phyloP scores from a whole-genome alignment of 2,329 filamentous ascomycete species.

The Fusarium compactum region DNA sequence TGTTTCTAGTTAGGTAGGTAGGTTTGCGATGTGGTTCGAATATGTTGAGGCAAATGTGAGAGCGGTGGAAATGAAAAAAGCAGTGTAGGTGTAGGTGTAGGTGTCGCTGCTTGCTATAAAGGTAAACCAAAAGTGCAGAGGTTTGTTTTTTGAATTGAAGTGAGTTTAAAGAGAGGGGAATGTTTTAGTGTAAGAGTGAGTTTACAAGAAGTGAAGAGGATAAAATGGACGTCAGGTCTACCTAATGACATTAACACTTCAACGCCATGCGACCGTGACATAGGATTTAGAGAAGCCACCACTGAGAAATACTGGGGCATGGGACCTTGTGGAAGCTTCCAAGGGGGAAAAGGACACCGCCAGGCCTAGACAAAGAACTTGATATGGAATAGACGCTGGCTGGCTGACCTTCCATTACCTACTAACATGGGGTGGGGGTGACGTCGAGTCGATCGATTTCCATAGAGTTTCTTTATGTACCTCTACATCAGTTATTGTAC shows the following conservation, averaged over 20 bases:
- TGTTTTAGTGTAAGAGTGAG: constrained; percentile 33
- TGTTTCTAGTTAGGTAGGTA: constrained; percentile 10
- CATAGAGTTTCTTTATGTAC: constrained; percentile 16
- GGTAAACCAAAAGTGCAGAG: constrained; percentile 18
- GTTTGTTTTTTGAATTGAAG: constrained; percentile 17
- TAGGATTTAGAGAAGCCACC: constrained; percentile 28
- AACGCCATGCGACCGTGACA: constrained; percentile 36
- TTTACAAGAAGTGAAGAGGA: constrained; percentile 44
- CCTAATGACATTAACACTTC: constrained; percentile 33
- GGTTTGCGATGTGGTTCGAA: constrained; percentile 16
- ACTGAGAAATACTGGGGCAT: constrained; percentile 45
- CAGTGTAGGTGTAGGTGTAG: neutral
- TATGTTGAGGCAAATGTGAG: constrained; percentile 5
- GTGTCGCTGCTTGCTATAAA: constrained; percentile 27
- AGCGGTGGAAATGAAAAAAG: constrained; percentile 22
- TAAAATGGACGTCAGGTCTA: constrained; percentile 33
- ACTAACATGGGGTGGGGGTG: constrained; percentile 36
- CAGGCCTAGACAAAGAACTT: constrained; percentile 29
- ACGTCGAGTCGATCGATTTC: constrained; percentile 45
- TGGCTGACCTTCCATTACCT: constrained; percentile 2
- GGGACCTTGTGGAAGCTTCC: constrained; percentile 53
- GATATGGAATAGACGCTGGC: constrained; percentile 32
- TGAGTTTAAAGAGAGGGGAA: constrained; percentile 23
- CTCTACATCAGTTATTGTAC: neutral
- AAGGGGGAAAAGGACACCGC: constrained; percentile 21